A percentile compares a stretch with the other conserved stretches of the same genome.
Evolutionary conservation across 176 grass and related monocot species (phyloP).

Genomic region (Ensete ventricosum): DNA sequence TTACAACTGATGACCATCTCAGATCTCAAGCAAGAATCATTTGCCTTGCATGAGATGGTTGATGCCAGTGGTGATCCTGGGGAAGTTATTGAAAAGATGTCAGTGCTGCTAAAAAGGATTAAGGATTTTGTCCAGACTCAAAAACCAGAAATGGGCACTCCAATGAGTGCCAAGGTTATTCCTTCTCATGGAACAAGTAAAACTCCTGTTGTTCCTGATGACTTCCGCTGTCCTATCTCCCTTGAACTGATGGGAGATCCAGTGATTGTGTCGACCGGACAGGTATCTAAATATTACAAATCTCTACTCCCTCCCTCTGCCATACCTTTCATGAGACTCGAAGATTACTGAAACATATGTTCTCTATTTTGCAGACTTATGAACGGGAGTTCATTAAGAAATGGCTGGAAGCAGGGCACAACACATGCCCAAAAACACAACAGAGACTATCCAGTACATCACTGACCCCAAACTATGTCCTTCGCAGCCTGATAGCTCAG

Average conservation of each 20-base stretch:
- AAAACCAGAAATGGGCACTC: conserved; percentile 7
- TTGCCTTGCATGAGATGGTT: conserved; percentile 21
- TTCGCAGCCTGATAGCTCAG: conserved; percentile 15
- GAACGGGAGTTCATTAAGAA: conserved; percentile 18
- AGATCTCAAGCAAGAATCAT: conserved; percentile 24
- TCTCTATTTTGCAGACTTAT: conserved; percentile 12
- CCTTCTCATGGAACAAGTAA: background rate
- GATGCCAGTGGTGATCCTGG: conserved; percentile 8
- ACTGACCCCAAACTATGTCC: conserved; percentile 20
- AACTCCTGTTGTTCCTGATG: conserved; percentile 9
- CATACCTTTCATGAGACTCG: background rate
- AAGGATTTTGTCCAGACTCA: conserved; percentile 20
- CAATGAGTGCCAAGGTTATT: background rate
- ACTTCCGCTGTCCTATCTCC: conserved; percentile 16
- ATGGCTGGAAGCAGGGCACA: conserved; percentile 12
- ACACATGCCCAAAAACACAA: conserved; percentile 19
- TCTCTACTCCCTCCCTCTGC: background rate
- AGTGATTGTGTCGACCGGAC: conserved; percentile 19
- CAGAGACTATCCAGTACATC: conserved; percentile 4
- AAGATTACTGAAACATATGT: background rate
- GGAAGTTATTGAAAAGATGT: conserved; percentile 20
- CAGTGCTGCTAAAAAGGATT: conserved; percentile 10
- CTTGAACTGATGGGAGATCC: conserved; percentile 15
- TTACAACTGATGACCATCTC: conserved; percentile 17
- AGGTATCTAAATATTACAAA: background rate